A percentile compares a stretch with the other conserved stretches of the same genome.
Conservation (phyloP, 2,329 filamentous ascomycete species). For the Colletotrichum costaricense region DNA sequence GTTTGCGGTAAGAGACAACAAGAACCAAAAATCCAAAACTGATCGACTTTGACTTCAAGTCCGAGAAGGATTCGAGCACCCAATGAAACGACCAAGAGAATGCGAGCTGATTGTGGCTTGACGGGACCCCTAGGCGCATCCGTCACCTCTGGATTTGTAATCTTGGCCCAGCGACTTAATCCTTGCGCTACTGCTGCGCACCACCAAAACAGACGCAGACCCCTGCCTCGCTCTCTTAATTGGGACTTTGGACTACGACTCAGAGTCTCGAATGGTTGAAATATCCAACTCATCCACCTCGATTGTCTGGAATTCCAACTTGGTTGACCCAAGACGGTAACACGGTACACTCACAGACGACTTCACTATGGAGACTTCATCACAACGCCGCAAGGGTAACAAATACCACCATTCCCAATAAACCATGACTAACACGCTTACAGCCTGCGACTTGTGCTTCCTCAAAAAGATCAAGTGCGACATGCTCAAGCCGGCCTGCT, state of each 20-base stretch:
- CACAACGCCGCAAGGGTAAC: slow-evolving; percentile 41
- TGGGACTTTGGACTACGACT: not conserved
- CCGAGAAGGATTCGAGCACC: not conserved
- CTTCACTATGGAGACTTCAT: slow-evolving; percentile 42
- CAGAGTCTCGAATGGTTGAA: not conserved
- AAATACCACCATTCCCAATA: slow-evolving; percentile 19
- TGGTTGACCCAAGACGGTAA: not conserved
- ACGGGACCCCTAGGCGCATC: not conserved
- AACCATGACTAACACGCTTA: slow-evolving; percentile 7
- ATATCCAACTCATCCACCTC: not conserved
- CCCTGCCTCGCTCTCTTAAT: not conserved
- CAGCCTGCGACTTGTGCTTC: slow-evolving; percentile 57
- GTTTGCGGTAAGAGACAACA: not conserved
- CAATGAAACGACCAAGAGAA: not conserved
- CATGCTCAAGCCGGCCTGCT: slow-evolving; percentile 55
- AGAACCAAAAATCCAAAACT: no score
- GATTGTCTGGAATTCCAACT: not conserved
- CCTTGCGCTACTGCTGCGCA: not conserved
- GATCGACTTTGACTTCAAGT: not conserved
- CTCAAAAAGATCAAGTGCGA: slow-evolving; percentile 60
- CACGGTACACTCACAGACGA: not conserved
- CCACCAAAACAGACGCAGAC: not conserved
- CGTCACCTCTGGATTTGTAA: slow-evolving; percentile 8
- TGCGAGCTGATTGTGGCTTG: not conserved
- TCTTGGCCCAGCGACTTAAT: not conserved